These are phyloP conservation scores for Alternaria solani DNA, from an alignment of 2,329 filamentous ascomycete genomes.

Conservation along the genomic window DNA sequence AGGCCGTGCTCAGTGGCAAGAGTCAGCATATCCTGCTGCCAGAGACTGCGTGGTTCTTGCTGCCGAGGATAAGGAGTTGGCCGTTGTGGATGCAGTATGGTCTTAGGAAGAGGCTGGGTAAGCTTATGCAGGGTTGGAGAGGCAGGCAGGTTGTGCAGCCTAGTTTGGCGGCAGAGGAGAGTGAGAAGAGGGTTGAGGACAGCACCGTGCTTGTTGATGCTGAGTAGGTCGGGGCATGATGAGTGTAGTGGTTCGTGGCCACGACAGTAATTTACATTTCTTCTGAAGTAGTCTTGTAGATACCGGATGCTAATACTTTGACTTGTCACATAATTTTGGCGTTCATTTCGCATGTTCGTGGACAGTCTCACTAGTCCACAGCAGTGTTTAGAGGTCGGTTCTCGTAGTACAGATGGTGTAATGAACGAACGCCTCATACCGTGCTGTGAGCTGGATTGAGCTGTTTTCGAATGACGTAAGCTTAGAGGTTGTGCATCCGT, in stretches of 20 bases:
- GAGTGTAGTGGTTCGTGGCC: background rate
- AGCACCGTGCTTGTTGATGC: conserved; percentile 38
- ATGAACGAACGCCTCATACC: too few relatives aligned
- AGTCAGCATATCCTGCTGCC: conserved; percentile 67
- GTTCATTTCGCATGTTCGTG: background rate
- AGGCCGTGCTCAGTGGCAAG: conserved; percentile 65
- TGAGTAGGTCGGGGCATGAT: conserved; percentile 4
- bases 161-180: conserved; percentile 31
- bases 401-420: too few relatives aligned
- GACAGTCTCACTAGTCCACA: background rate
- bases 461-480: background rate
- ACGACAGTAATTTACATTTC: background rate
- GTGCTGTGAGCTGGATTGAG: background rate
- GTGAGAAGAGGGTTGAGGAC: conserved; percentile 32
- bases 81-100: conserved; percentile 70
- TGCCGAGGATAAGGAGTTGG: conserved; percentile 56
- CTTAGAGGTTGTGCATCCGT: background rate
- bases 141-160: conserved; percentile 52
- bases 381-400: background rate
- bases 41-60: conserved; percentile 46
- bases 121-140: conserved; percentile 47
- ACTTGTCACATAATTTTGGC: background rate
- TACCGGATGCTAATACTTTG: background rate
- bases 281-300: background rate
- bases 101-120: conserved; percentile 55